These are phyloP conservation scores for Vigna radiata DNA, from an alignment of 306 rosid genomes.

Conservation along the genomic window DNA sequence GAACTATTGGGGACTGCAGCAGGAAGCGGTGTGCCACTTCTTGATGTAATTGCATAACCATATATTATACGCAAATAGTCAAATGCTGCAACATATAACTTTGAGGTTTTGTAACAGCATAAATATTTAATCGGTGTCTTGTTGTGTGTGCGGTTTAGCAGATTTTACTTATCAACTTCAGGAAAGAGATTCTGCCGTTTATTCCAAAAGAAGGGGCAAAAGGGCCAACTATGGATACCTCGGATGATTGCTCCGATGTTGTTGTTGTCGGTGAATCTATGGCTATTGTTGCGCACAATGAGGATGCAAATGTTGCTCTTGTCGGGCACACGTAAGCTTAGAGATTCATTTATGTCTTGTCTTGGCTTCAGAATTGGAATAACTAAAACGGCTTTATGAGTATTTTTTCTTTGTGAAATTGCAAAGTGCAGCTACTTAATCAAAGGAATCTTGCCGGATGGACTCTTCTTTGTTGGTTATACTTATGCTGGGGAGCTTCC, in stretches of 20 bases:
- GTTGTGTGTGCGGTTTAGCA: constrained; percentile 39
- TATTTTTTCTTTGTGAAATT: background rate
- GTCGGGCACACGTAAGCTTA: constrained; percentile 78
- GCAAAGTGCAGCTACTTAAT: constrained; percentile 67
- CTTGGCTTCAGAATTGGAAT: constrained; percentile 16
- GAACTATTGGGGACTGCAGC: constrained; percentile 71
- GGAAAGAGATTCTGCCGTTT: constrained; percentile 87
- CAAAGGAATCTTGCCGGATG: constrained; percentile 66
- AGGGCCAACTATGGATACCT: constrained; percentile 35
- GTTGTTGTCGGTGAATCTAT: constrained; percentile 69
- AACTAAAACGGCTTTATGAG: background rate
- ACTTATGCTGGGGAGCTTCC: constrained; percentile 97
- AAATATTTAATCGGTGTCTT: constrained; percentile 21
- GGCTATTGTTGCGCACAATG: constrained; percentile 89
- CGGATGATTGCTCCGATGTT: constrained; percentile 84
- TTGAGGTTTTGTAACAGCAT: background rate
- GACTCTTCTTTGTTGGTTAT: constrained; percentile 67
- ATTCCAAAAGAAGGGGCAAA: constrained; percentile 57
- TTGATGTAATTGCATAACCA: constrained; percentile 57
- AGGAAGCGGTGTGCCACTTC: constrained; percentile 77
- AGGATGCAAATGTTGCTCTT: constrained; percentile 81
- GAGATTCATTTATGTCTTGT: background rate
- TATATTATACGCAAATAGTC: background rate
- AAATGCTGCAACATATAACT: constrained; percentile 6
- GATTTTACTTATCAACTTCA: constrained; percentile 77